Percentiles rank a stretch among this genome's conserved stretches.
Conservation (phyloP, 78 protist genomes). For the Tieghemostelium lacteum region DNA sequence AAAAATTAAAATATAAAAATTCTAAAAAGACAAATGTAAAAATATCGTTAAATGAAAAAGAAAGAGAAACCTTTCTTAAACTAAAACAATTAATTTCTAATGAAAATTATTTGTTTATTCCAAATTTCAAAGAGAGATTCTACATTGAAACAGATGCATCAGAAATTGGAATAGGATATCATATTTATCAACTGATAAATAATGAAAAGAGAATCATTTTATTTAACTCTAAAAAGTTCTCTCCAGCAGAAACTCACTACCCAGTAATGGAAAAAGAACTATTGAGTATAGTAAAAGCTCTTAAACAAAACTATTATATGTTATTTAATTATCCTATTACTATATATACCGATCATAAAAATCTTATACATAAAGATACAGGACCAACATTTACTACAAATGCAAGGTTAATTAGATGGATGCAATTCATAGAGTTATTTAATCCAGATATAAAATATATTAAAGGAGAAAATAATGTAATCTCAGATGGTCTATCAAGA, state of each 20-base stretch:
- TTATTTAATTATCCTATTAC: too few relatives aligned
- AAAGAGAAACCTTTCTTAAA: not conserved
- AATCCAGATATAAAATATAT: not conserved
- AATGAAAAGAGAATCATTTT: not conserved
- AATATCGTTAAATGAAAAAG: too few relatives aligned
- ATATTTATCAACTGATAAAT: not conserved
- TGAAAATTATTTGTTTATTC: not conserved
- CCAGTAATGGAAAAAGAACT: not conserved
- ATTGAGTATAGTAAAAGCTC: not conserved
- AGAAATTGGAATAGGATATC: not conserved
- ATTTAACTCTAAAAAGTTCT: not conserved
- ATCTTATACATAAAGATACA: not conserved
- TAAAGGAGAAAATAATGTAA: not conserved
- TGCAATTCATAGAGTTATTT: not conserved
- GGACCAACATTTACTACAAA: not conserved
- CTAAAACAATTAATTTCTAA: too few relatives aligned
- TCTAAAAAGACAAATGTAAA: too few relatives aligned
- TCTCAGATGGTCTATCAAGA: not conserved
- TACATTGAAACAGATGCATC: not conserved
- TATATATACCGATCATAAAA: not conserved
- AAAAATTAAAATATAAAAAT: too few relatives aligned
- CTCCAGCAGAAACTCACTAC: not conserved
- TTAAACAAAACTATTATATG: not conserved
- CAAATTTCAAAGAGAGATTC: not conserved
- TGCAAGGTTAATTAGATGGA: not conserved